Evolutionary conservation across 2,329 filamentous ascomycete species (phyloP).

Genomic region (Botrytis cinerea): DNA sequence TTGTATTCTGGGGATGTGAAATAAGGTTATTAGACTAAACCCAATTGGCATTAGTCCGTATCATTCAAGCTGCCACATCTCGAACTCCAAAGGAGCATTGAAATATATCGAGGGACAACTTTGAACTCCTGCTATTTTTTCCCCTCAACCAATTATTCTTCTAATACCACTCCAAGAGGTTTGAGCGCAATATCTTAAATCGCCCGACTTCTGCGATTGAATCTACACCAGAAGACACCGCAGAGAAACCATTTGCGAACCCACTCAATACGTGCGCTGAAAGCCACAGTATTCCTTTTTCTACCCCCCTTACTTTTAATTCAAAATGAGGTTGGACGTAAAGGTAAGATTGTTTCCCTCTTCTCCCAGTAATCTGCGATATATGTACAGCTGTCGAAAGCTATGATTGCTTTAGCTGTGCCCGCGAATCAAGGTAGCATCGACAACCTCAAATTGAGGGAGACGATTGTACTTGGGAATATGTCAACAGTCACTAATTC

Average conservation of each 20-base stretch:
- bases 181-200: background rate
- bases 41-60: slow-evolving; percentile 25
- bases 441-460: slow-evolving; percentile 33
- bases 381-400: background rate
- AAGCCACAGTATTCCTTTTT: slow-evolving; percentile 34
- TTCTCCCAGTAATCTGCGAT: slow-evolving; percentile 13
- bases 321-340: slow-evolving; percentile 59
- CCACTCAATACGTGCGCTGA: slow-evolving; percentile 18
- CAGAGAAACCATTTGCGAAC: slow-evolving; percentile 29
- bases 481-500: slow-evolving; percentile 41
- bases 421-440: slow-evolving; percentile 15
- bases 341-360: slow-evolving; percentile 49
- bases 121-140: background rate
- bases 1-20: background rate
- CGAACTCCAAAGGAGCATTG: slow-evolving; percentile 19
- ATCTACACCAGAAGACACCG: background rate
- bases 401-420: slow-evolving; percentile 21
- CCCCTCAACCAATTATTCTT: background rate
- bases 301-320: slow-evolving; percentile 29
- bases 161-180: background rate
- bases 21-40: slow-evolving; percentile 20
- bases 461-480: slow-evolving; percentile 30
- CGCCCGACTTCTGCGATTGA: background rate
- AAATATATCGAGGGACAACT: slow-evolving; percentile 13
- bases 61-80: slow-evolving; percentile 25